Conservation (phyloP, 2,329 filamentous ascomycete genomes). For the Dactylellina drechsleri region DNA sequence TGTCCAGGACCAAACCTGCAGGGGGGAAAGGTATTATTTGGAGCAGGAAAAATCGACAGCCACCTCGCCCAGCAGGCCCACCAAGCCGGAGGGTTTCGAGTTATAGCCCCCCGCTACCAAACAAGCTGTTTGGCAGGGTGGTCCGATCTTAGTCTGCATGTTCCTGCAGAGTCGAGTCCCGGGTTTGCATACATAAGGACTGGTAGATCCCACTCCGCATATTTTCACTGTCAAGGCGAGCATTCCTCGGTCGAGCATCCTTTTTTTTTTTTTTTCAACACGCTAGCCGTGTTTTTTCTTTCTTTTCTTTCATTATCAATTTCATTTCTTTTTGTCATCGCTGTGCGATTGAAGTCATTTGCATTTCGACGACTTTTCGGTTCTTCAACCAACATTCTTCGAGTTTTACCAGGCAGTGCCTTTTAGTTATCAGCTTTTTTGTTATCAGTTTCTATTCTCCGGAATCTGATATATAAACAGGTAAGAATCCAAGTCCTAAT, state of each 20-base stretch:
- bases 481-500: conserved; percentile 28
- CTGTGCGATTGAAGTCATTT: conserved; percentile 50
- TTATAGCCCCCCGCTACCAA: conserved; percentile 38
- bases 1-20: conserved; percentile 23
- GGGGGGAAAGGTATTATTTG: conserved; percentile 33
- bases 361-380: conserved; percentile 12
- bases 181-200: conserved; percentile 49
- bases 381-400: conserved; percentile 46
- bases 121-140: conserved; percentile 23
- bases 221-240: conserved; percentile 38
- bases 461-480: conserved; percentile 42
- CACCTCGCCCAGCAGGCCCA: conserved; percentile 40
- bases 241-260: conserved; percentile 51
- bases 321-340: conserved; percentile 39
- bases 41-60: conserved; percentile 52
- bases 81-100: conserved; percentile 43
- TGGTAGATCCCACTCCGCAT: conserved; percentile 39
- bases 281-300: conserved; percentile 51
- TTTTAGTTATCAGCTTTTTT: conserved; percentile 24
- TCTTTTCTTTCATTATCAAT: conserved; percentile 36
- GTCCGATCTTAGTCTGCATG: conserved; percentile 12
- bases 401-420: conserved; percentile 38
- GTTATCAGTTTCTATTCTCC: conserved; percentile 34
- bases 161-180: conserved; percentile 15
- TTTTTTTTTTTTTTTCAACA: conserved; percentile 41